Evolutionary conservation across 768 basidiomycete species (phyloP), one percentile per base, ranked within the genome.

Genomic region (Nidula microcarpa): DNA sequence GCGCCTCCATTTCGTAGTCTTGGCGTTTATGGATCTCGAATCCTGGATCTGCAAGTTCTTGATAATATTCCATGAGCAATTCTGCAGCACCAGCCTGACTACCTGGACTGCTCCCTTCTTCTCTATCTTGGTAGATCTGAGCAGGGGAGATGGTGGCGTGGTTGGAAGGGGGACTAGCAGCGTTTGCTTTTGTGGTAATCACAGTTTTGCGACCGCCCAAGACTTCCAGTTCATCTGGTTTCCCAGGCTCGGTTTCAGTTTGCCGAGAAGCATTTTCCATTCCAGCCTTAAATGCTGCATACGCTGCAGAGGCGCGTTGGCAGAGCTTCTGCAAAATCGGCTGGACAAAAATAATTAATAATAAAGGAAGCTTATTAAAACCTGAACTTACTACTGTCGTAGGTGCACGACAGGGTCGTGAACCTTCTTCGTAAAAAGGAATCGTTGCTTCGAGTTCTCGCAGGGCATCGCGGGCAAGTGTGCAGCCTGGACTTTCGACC

Each of bases 401-500:
- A 5, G 68, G 68, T 1, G 76, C 71, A 14, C 74, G 68, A 59
- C 73, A 75, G 4, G 53, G 51, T 23, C 52, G 51, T 3, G 77
- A 77, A 2, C 75, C 75, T 57, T 75, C 67, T 52, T 76, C 70
- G 50, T 74, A 80, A 49, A 80, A 66, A 1, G 66, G 57, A 35
- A 76, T 43, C 4, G 75, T 67, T 34, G 57, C 51, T 46, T 73
- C 65, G 10, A 80, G 61, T 55, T 75, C 71, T 16, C 62, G 50
- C 37, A 78, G 59, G 1, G 78, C 77, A 51, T 69, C 65, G 13
- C 55, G 53, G 14, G 77, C 70, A 7, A 80, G 64, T 3, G 65
- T 60, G 55, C 77, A 80, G 6, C 68, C 67, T 10, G 79, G 77
- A 49, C 73, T 74, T 58, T 76, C 73, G 33, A 77, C 65, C 5